Percentiles rank a stretch among this genome's conserved stretches.
These are phyloP conservation scores for Aureobasidium sp. DNA, from an alignment of 2,329 filamentous ascomycete genomes.

Conservation along the genomic window DNA sequence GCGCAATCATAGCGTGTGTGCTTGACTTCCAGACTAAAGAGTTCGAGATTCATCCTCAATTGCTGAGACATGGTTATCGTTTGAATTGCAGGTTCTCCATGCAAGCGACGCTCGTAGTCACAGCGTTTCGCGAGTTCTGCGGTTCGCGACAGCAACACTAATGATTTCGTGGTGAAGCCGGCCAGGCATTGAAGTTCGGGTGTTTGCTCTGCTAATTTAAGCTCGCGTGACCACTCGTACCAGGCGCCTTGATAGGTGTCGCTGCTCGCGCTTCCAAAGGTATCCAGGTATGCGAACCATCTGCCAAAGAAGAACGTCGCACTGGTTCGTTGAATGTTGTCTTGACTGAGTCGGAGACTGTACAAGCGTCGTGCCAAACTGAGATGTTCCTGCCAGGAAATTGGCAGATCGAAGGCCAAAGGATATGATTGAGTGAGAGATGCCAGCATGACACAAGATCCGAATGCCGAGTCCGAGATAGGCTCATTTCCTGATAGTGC, in stretches of 20 bases:
- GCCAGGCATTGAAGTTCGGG: slow-evolving; percentile 6
- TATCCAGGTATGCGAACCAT: slow-evolving; percentile 79
- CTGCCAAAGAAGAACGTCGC: slow-evolving; percentile 66
- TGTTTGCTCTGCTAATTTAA: not conserved
- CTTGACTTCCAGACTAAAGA: slow-evolving; percentile 2
- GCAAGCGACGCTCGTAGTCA: not conserved
- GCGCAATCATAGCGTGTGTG: slow-evolving; percentile 9
- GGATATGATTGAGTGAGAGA: slow-evolving; percentile 79
- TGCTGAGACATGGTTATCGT: slow-evolving; percentile 8
- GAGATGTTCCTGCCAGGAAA: slow-evolving; percentile 74
- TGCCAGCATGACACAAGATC: slow-evolving; percentile 75
- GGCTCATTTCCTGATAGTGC: slow-evolving; percentile 51
- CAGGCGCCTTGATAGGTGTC: slow-evolving; percentile 15
- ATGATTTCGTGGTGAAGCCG: slow-evolving; percentile 10
- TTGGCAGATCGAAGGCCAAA: slow-evolving; percentile 65
- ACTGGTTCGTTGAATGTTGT: slow-evolving; percentile 55
- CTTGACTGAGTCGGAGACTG: slow-evolving; percentile 32
- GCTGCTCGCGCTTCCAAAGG: slow-evolving; percentile 65
- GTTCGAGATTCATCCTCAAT: slow-evolving; percentile 6
- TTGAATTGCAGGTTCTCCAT: not conserved
- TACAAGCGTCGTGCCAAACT: slow-evolving; percentile 56
- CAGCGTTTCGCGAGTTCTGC: slow-evolving; percentile 10
- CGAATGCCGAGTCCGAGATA: slow-evolving; percentile 64
- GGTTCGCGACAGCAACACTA: not conserved
- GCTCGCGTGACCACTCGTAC: slow-evolving; percentile 9